Evolutionary conservation across 257 asterid genomes (phyloP).

Genomic region (Catharanthus roseus): DNA sequence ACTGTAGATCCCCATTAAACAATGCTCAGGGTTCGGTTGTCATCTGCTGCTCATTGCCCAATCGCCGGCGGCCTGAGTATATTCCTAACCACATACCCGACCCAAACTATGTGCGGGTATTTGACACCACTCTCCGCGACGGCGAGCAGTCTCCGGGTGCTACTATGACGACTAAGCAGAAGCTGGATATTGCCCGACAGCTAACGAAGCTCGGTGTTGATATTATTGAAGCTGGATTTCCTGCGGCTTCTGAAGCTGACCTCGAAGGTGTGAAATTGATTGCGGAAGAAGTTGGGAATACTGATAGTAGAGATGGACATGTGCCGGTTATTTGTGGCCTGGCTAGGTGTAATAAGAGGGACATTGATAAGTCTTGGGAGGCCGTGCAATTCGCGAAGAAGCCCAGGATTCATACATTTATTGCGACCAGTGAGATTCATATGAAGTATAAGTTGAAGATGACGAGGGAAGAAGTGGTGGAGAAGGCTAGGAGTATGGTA

Average conservation of each 20-base stretch:
- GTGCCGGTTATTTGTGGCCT: constrained; percentile 87
- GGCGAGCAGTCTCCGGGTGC: constrained; percentile 99
- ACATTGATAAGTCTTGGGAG: constrained; percentile 92
- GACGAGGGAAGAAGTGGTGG: constrained; percentile 69
- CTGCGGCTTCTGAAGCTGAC: constrained; percentile 90
- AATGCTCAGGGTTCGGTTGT: constrained; percentile 16
- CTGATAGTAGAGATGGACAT: constrained; percentile 34
- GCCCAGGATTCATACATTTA: constrained; percentile 93
- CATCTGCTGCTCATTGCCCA: constrained; percentile 51
- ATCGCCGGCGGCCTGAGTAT: constrained; percentile 57
- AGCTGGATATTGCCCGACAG: constrained; percentile 79
- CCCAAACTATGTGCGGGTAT: constrained; percentile 81
- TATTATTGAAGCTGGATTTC: constrained; percentile 93
- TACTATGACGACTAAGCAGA: constrained; percentile 90
- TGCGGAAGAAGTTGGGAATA: constrained; percentile 68
- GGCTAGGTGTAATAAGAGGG: constrained; percentile 87
- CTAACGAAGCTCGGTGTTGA: constrained; percentile 90
- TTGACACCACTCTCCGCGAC: constrained; percentile 95
- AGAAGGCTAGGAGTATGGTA: constrained; percentile 87
- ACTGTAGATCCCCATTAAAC: neutral
- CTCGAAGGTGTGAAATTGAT: constrained; percentile 76
- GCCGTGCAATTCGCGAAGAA: constrained; percentile 76
- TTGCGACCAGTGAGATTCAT: constrained; percentile 95
- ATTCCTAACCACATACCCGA: constrained; percentile 68
- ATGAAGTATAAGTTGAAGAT: constrained; percentile 82